These are phyloP conservation scores for Fusarium denticulatum DNA, from an alignment of 2,329 filamentous ascomycete genomes.

Conservation along the genomic window DNA sequence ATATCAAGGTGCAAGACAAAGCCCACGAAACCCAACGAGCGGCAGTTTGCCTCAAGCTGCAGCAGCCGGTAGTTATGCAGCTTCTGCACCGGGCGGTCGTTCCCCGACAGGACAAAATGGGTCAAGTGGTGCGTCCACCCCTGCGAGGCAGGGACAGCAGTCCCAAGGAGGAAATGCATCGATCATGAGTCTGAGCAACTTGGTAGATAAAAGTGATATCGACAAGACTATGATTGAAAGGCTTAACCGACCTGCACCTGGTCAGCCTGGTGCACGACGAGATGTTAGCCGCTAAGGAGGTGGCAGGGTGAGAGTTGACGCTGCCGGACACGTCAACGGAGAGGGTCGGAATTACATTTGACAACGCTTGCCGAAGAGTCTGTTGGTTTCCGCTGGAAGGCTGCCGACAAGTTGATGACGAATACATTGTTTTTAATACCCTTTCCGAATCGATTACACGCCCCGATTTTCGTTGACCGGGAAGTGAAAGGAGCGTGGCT, in stretches of 20 bases:
- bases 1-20: slow-evolving; percentile 51
- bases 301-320: slow-evolving; percentile 30
- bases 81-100: slow-evolving; percentile 45
- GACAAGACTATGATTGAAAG: slow-evolving; percentile 65
- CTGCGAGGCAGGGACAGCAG: slow-evolving; percentile 45
- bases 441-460: slow-evolving; percentile 23
- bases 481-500: slow-evolving; percentile 33
- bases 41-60: slow-evolving; percentile 47
- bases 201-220: slow-evolving; percentile 64
- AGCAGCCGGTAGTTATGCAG: slow-evolving; percentile 37
- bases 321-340: slow-evolving; percentile 43
- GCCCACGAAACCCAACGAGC: slow-evolving; percentile 51
- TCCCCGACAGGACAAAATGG: slow-evolving; percentile 51
- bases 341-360: slow-evolving; percentile 24
- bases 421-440: slow-evolving; percentile 35
- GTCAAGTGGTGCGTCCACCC: slow-evolving; percentile 51
- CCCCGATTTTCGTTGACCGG: slow-evolving; percentile 29
- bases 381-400: slow-evolving; percentile 30
- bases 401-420: slow-evolving; percentile 29
- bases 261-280: slow-evolving; percentile 27
- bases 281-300: slow-evolving; percentile 36
- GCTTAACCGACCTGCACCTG: slow-evolving; percentile 53
- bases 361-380: slow-evolving; percentile 29
- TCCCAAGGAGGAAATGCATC: slow-evolving; percentile 47
- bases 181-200: slow-evolving; percentile 64